Percentiles rank a stretch among this genome's conserved stretches.
These are phyloP conservation scores for Phycomyces nitens DNA, from an alignment of 192 early-diverging fungal genomes.

Conservation along the genomic window DNA sequence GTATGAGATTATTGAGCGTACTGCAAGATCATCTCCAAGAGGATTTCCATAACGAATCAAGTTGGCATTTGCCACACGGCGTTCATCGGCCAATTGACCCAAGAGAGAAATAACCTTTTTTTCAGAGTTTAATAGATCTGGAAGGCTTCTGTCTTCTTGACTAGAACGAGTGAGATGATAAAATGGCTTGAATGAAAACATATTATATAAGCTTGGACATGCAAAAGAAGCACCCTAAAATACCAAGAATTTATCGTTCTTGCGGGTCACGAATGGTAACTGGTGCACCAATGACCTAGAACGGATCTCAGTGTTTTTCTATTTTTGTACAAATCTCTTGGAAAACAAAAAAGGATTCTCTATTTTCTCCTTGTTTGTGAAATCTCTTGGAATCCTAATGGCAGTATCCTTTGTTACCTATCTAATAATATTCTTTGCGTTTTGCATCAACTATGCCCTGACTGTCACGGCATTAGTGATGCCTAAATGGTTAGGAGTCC, in stretches of 20 bases:
- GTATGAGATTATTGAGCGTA: slow-evolving; percentile 2
- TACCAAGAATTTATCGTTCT: neutral
- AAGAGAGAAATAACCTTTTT: neutral
- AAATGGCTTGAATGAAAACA: neutral
- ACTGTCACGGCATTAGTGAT: slow-evolving; percentile 22
- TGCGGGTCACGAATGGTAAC: too few species aligned
- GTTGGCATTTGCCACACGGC: slow-evolving; percentile 19
- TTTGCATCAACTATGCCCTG: slow-evolving; percentile 21
- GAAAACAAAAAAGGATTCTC: slow-evolving; percentile 2
- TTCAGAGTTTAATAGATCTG: neutral
- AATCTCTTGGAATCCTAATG: slow-evolving; percentile 1
- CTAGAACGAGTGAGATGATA: neutral
- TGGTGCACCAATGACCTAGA: too few species aligned
- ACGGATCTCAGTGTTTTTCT: neutral
- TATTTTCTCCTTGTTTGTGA: slow-evolving; percentile 5
- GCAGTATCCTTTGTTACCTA: slow-evolving; percentile 28
- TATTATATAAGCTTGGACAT: neutral
- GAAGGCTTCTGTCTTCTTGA: neutral
- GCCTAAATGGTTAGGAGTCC: slow-evolving; percentile 32
- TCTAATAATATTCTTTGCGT: slow-evolving; percentile 28
- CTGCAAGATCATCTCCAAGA: slow-evolving; percentile 33
- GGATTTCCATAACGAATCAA: slow-evolving; percentile 30
- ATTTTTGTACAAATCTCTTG: neutral
- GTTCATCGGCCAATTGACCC: slow-evolving; percentile 16
- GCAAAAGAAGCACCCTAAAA: neutral